Evolutionary conservation across 2,329 filamentous ascomycete species (phyloP).

Genomic region (Dactylella cylindrospora): DNA sequence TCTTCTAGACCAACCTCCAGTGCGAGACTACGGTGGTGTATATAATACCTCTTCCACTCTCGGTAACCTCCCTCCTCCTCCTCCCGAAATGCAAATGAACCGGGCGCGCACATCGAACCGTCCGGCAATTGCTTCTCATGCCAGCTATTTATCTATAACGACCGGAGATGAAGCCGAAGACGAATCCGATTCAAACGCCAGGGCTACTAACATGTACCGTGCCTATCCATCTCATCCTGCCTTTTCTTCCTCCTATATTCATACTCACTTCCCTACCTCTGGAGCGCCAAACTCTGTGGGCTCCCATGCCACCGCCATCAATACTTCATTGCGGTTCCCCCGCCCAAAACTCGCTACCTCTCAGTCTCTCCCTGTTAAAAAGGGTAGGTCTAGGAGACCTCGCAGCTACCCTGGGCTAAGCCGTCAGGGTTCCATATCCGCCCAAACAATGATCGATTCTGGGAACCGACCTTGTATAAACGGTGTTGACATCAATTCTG

Average conservation of each 20-base stretch:
- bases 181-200: slow-evolving; percentile 33
- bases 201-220: slow-evolving; percentile 12
- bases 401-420: slow-evolving; percentile 23
- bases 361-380: slow-evolving; percentile 22
- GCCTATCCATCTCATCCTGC: slow-evolving; percentile 25
- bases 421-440: background rate
- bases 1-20: slow-evolving; percentile 12
- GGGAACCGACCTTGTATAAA: slow-evolving; percentile 3
- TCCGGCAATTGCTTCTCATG: slow-evolving; percentile 30
- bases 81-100: slow-evolving; percentile 21
- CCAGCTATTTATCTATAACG: slow-evolving; percentile 37
- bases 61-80: slow-evolving; percentile 9
- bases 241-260: slow-evolving; percentile 37
- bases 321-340: slow-evolving; percentile 7
- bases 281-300: slow-evolving; percentile 7
- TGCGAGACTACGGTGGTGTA: slow-evolving; percentile 21
- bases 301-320: slow-evolving; percentile 15
- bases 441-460: background rate
- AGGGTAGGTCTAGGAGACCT: slow-evolving; percentile 21
- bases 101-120: background rate
- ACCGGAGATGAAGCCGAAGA: slow-evolving; percentile 42
- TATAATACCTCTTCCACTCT: slow-evolving; percentile 6
- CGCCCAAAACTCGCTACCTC: slow-evolving; percentile 29
- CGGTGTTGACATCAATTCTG: slow-evolving; percentile 17
- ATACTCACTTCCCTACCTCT: slow-evolving; percentile 33